phyloP scores from a whole-genome alignment of 2,329 filamentous ascomycete genomes.

The Fusarium cyanostomum region DNA sequence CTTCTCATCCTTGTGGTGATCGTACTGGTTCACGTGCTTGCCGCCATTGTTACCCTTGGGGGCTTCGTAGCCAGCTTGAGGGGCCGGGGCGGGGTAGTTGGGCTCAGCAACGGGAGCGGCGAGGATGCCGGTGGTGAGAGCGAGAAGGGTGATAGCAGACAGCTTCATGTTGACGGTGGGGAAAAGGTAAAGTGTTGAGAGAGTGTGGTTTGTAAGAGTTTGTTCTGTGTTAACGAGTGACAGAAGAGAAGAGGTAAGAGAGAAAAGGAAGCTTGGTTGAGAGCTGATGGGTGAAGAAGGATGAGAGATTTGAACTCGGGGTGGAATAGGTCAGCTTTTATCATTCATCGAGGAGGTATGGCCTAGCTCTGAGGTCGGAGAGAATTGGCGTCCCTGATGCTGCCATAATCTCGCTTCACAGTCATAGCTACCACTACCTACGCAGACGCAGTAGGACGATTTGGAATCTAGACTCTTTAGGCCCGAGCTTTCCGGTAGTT shows the following conservation, averaged over 20 bases:
- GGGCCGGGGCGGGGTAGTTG: background rate
- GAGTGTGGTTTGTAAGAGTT: background rate
- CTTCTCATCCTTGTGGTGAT: background rate
- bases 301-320: background rate
- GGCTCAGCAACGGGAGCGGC: slow-evolving; percentile 8
- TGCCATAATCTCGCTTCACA: background rate
- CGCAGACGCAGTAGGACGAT: no score
- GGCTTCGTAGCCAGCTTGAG: background rate
- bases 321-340: background rate
- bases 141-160: slow-evolving; percentile 8
- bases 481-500: background rate
- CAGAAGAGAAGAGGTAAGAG: background rate
- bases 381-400: background rate
- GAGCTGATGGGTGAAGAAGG: background rate
- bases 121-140: slow-evolving; percentile 6
- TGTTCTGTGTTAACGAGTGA: background rate
- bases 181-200: background rate
- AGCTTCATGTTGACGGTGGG: slow-evolving; percentile 16
- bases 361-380: background rate
- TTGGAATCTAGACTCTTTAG: background rate
- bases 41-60: background rate
- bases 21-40: background rate
- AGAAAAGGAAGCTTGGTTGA: no score
- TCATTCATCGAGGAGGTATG: background rate
- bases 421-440: background rate